These are phyloP conservation scores for Mucor piriformis DNA, from an alignment of 371 early-diverging fungal genomes.

Conservation along the genomic window DNA sequence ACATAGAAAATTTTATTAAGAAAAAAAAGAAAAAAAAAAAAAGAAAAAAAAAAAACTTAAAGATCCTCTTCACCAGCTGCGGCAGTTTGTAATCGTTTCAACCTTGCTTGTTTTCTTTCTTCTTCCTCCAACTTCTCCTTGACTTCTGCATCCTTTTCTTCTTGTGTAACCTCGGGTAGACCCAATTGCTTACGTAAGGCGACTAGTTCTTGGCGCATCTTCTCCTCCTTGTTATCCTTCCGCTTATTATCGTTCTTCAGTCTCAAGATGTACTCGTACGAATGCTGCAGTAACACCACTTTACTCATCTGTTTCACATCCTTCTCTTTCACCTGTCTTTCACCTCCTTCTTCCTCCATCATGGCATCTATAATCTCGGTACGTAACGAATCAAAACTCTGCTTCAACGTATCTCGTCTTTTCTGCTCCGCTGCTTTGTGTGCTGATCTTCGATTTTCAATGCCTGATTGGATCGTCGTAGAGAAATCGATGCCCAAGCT, in stretches of 20 bases:
- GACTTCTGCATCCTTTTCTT: conserved; percentile 30
- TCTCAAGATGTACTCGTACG: conserved; percentile 62
- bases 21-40: too few relatives aligned
- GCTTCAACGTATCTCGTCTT: conserved; percentile 87
- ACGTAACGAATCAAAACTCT: conserved; percentile 84
- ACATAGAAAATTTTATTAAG: too few relatives aligned
- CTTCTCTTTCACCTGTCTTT: conserved; percentile 37
- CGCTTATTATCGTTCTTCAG: conserved; percentile 51
- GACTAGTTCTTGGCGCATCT: conserved; percentile 42
- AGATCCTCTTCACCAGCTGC: conserved; percentile 7
- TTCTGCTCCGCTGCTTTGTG: conserved; percentile 95
- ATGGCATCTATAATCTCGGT: conserved; percentile 68
- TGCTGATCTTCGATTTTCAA: conserved; percentile 75
- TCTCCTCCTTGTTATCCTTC: conserved; percentile 41
- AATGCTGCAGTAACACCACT: conserved; percentile 50
- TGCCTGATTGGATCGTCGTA: conserved; percentile 69
- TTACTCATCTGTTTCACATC: conserved; percentile 60
- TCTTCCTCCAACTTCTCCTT: conserved; percentile 28
- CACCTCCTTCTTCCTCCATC: conserved; percentile 38
- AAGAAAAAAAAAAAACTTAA: too few relatives aligned
- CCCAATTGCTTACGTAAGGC: conserved; percentile 37
- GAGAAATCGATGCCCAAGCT: conserved; percentile 73
- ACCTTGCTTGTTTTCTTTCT: conserved; percentile 24
- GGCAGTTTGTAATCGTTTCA: conserved; percentile 10
- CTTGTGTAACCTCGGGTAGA: conserved; percentile 35